phyloP scores from a whole-genome alignment of 2,329 filamentous ascomycete species.

The Sclerotinia borealis region DNA sequence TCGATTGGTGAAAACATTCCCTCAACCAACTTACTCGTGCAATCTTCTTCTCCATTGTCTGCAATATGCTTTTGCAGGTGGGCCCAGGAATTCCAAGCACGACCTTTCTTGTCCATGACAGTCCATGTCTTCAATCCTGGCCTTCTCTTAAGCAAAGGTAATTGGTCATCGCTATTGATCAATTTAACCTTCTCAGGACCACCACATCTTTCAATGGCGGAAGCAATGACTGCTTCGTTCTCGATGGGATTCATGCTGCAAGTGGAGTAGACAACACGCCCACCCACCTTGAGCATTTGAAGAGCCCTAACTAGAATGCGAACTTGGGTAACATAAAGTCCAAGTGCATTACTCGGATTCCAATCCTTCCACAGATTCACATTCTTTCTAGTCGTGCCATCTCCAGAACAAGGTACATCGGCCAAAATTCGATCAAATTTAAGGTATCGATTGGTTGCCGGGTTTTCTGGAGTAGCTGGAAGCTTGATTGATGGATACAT shows the following conservation, averaged over 20 bases:
- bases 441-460: slow-evolving; percentile 62
- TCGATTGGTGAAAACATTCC: slow-evolving; percentile 74
- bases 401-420: slow-evolving; percentile 94
- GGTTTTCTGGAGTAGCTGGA: slow-evolving; percentile 52
- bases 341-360: slow-evolving; percentile 80
- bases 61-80: slow-evolving; percentile 68
- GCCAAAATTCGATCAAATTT: slow-evolving; percentile 96
- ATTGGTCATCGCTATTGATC: slow-evolving; percentile 71
- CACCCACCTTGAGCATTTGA: slow-evolving; percentile 93
- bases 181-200: slow-evolving; percentile 76
- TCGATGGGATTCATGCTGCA: slow-evolving; percentile 99
- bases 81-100: slow-evolving; percentile 74
- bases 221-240: slow-evolving; percentile 86
- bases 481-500: slow-evolving; percentile 90
- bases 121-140: slow-evolving; percentile 78
- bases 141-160: slow-evolving; percentile 70
- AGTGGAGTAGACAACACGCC: slow-evolving; percentile 93
- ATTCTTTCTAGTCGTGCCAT: slow-evolving; percentile 92
- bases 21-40: slow-evolving; percentile 64
- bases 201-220: slow-evolving; percentile 85
- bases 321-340: slow-evolving; percentile 79
- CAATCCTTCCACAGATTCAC: slow-evolving; percentile 92
- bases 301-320: slow-evolving; percentile 86
- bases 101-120: slow-evolving; percentile 80
- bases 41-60: slow-evolving; percentile 49